Conservation (phyloP, 768 basidiomycete genomes). For the Tylopilus plumbeoviolaceoides region DNA sequence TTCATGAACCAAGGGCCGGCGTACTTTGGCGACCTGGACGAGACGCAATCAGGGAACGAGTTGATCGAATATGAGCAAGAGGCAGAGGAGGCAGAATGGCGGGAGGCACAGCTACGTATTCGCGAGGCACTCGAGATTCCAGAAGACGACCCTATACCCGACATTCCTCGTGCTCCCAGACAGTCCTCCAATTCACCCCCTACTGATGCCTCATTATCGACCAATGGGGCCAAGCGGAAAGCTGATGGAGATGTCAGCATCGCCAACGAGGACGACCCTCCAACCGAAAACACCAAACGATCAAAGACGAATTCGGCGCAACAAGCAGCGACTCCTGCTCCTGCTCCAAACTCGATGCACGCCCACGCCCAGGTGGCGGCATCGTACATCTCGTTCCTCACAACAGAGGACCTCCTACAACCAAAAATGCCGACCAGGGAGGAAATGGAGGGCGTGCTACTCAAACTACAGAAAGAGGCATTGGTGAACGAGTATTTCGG, state of each 20-base stretch:
- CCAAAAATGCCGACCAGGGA: constrained; percentile 71
- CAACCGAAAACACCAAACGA: constrained; percentile 28
- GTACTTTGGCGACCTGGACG: constrained; percentile 92
- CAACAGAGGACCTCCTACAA: constrained; percentile 64
- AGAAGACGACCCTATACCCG: constrained; percentile 47
- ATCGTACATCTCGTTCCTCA: constrained; percentile 70
- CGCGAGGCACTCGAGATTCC: constrained; percentile 51
- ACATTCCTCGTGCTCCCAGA: constrained; percentile 38
- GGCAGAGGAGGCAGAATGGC: constrained; percentile 74
- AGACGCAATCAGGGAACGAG: constrained; percentile 50
- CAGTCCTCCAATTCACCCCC: constrained; percentile 20
- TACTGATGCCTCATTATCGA: constrained; percentile 14
- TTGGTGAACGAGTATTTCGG: constrained; percentile 77
- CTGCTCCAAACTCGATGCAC: constrained; percentile 16
- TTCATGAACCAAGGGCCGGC: constrained; percentile 83
- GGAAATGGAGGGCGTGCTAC: constrained; percentile 75
- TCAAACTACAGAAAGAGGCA: constrained; percentile 75
- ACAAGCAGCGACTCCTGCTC: neutral
- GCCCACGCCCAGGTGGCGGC: constrained; percentile 55
- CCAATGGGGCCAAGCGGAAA: constrained; percentile 50
- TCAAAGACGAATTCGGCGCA: constrained; percentile 20
- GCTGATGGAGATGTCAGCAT: constrained; percentile 40
- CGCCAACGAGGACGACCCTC: constrained; percentile 28
- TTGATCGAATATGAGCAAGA: constrained; percentile 68
- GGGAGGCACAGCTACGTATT: constrained; percentile 53